Conservation (phyloP, 345 rosid species). For the Eucalyptus camaldulensis region DNA sequence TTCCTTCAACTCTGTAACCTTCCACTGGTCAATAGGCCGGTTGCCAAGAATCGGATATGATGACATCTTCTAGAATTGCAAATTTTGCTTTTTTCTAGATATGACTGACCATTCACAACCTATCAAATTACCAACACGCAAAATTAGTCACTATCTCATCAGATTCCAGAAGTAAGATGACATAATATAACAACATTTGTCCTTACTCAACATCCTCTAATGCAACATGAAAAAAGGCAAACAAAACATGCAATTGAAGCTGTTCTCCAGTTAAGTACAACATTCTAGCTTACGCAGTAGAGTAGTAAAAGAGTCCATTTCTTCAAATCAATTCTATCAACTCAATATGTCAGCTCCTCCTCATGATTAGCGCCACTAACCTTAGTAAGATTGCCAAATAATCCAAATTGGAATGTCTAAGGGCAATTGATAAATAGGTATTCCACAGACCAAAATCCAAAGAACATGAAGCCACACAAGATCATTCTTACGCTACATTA, state of each 20-base stretch:
- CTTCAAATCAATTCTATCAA: not conserved
- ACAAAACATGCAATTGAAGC: not conserved
- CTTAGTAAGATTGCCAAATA: not conserved
- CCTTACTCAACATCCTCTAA: not conserved
- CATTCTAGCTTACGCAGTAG: not conserved
- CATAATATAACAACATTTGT: not conserved
- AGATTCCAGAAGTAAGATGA: not conserved
- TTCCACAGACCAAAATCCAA: not conserved
- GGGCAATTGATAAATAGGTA: not conserved
- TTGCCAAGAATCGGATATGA: conserved; percentile 55
- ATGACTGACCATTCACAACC: not conserved
- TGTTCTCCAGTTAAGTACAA: not conserved
- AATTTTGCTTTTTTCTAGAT: not conserved
- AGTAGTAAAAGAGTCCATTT: not conserved
- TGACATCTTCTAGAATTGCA: conserved; percentile 52
- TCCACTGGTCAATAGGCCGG: conserved; percentile 86
- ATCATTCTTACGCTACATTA: not conserved
- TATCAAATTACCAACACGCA: not conserved
- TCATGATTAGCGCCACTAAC: not conserved
- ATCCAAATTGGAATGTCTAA: not conserved
- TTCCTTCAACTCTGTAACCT: conserved; percentile 88
- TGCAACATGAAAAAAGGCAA: not conserved
- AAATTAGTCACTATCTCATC: not conserved
- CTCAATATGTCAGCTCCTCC: not conserved
- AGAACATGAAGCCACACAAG: not conserved